A percentile compares a stretch with the other conserved stretches of the same genome.
These are phyloP conservation scores for Trichoderma reesei DNA, from an alignment of 495 filamentous ascomycete genomes.

Conservation along the genomic window DNA sequence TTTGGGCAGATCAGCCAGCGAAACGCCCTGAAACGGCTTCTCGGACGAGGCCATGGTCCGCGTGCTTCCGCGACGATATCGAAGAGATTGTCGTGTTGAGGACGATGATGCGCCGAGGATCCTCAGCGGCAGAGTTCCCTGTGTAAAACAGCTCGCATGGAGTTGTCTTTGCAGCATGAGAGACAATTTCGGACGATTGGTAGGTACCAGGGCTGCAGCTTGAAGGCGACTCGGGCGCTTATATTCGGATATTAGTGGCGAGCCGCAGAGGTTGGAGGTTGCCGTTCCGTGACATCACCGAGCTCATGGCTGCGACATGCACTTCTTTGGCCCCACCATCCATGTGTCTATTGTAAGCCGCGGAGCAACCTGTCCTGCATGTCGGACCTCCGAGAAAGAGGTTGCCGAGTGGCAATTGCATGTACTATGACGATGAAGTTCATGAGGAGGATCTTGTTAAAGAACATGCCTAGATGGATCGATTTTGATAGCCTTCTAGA, in stretches of 20 bases:
- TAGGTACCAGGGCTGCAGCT: background rate
- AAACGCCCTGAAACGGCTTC: constrained; percentile 13
- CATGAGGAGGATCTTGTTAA: too few relatives aligned
- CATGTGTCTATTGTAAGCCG: background rate
- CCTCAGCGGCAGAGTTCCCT: background rate
- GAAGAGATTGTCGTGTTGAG: background rate
- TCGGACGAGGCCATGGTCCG: background rate
- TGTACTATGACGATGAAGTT: too few relatives aligned
- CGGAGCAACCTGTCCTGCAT: background rate
- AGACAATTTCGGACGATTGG: background rate
- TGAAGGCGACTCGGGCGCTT: background rate
- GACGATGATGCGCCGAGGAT: background rate
- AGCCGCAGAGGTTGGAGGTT: background rate
- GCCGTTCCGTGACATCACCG: constrained; percentile 6
- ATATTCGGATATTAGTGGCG: constrained; percentile 2
- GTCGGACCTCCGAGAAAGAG: background rate
- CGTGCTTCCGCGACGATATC: background rate
- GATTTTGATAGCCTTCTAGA: too few relatives aligned
- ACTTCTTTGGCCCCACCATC: background rate
- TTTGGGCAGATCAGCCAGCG: constrained; percentile 70
- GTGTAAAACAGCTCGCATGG: background rate
- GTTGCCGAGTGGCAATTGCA: too few relatives aligned
- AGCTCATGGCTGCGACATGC: background rate
- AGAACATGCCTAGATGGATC: background rate
- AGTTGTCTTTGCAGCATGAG: background rate